Evolutionary conservation across 441 rosid genomes (phyloP).

Genomic region (Corymbia calophylla): DNA sequence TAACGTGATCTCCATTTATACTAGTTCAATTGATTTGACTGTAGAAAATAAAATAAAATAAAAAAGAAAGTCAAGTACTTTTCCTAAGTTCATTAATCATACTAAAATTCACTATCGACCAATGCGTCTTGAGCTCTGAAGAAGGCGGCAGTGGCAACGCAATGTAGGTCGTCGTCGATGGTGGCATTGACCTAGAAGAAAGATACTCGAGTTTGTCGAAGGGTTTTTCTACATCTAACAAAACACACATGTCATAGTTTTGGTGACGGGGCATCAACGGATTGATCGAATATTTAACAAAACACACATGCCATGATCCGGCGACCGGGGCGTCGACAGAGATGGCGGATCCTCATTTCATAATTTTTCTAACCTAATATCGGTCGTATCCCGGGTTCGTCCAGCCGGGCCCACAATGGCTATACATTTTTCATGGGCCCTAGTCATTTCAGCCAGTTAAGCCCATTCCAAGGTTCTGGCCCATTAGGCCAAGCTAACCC

Average conservation of each 20-base stretch:
- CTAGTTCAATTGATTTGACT: not conserved
- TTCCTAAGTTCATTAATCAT: too few relatives aligned
- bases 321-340: not conserved
- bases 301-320: not conserved
- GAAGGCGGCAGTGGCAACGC: not conserved
- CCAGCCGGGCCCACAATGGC: not conserved
- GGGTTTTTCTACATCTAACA: not conserved
- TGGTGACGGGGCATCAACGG: not conserved
- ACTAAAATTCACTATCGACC: too few relatives aligned
- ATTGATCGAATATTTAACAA: not conserved
- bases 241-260: not conserved
- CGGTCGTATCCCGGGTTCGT: not conserved
- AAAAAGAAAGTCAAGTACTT: not conserved
- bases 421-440: not conserved
- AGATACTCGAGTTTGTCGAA: not conserved
- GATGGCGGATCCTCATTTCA: not conserved
- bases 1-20: not conserved
- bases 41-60: too few relatives aligned
- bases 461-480: not conserved
- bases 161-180: too few relatives aligned
- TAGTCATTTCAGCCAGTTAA: not conserved
- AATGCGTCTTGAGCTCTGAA: not conserved
- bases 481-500: not conserved
- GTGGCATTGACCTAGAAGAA: not conserved
- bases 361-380: not conserved